A percentile compares a stretch with the other conserved stretches of the same genome.
These are phyloP conservation scores for Rossbeevera mucosa DNA, from an alignment of 768 basidiomycete genomes.

Conservation along the genomic window DNA sequence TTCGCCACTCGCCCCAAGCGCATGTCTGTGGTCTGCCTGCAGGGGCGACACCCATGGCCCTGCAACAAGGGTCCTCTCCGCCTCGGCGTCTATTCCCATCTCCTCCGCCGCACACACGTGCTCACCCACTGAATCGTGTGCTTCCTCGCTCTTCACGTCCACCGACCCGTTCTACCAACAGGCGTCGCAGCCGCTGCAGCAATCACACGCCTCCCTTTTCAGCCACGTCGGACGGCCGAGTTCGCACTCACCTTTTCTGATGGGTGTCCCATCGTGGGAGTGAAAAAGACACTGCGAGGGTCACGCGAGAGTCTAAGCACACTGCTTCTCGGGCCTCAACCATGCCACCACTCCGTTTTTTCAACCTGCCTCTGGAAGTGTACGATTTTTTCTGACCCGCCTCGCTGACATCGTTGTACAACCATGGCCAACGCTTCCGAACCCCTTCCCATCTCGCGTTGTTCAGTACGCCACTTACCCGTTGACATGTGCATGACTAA, in stretches of 20 bases:
- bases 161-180: slow-evolving; percentile 51
- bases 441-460: not conserved
- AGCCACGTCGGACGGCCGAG: slow-evolving; percentile 34
- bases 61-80: slow-evolving; percentile 20
- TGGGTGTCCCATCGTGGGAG: slow-evolving; percentile 27
- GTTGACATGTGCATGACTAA: not conserved
- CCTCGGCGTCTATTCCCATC: slow-evolving; percentile 16
- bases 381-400: slow-evolving; percentile 3
- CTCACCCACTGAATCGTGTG: slow-evolving; percentile 21
- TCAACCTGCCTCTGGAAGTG: slow-evolving; percentile 3
- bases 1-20: slow-evolving; percentile 25
- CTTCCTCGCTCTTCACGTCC: slow-evolving; percentile 37
- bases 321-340: not conserved
- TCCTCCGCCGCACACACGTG: slow-evolving; percentile 7
- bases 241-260: slow-evolving; percentile 39
- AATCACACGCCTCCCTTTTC: slow-evolving; percentile 32
- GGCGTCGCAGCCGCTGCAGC: slow-evolving; percentile 35
- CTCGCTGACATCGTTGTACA: slow-evolving; percentile 13
- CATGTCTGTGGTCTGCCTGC: slow-evolving; percentile 24
- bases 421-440: slow-evolving; percentile 2
- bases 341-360: not conserved
- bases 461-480: not conserved
- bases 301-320: not conserved
- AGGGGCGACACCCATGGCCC: slow-evolving; percentile 12
- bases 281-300: not conserved